Evolutionary conservation across 2,329 filamentous ascomycete genomes (phyloP), one percentile per base, ranked within the genome.

Genomic region (Aspergillus oerlinghausenensis): DNA sequence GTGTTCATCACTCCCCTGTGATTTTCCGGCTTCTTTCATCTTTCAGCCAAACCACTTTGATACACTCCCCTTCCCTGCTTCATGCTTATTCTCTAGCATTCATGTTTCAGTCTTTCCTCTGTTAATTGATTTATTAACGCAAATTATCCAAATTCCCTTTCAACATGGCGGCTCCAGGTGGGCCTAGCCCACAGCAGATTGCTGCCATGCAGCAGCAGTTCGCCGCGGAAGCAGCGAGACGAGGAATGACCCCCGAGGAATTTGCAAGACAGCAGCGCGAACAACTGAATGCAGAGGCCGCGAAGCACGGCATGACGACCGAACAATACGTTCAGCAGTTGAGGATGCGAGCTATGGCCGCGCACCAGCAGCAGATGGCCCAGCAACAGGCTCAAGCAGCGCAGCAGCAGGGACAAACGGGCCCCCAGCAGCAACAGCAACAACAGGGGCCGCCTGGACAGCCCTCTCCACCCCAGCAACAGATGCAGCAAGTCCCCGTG

Each of bases 111-210:
- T 26, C 42, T 40, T 9, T 14, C 38, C 26, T 26, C 21, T 14
- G 0, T 23, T 23, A 47, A 47, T 47, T 25, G 23, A 47, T 47
- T 21, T 3, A 21, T 7, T 14, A 25, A 14, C 43, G 3, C 19
- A 17, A 47, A 23, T 25, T 6, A 25, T 11, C 43, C 10, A n/a
- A 50, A 21, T 29, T 26, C 42, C 49, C 38, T n/a, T 43, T 58
- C 56, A 66, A 54, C 53, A 75, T 77, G 70, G 73, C 75, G 50
- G 65, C 71, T 51, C 73, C 73, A 38, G 70, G 71, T 54, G 67
- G 66, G 63, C 90, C 90, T 35, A 85, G 87, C 21, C 92, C 89
- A 50, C 88, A 96, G 77, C 92, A 97, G 78, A 89, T 96, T 62
- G 84, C 85, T 55, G 82, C 83, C 55, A 94, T 97, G 82, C 90